A percentile compares a stretch with the other conserved stretches of the same genome.
Evolutionary conservation across 768 basidiomycete species (phyloP).

Genomic region (Agaricus subrufescens): DNA sequence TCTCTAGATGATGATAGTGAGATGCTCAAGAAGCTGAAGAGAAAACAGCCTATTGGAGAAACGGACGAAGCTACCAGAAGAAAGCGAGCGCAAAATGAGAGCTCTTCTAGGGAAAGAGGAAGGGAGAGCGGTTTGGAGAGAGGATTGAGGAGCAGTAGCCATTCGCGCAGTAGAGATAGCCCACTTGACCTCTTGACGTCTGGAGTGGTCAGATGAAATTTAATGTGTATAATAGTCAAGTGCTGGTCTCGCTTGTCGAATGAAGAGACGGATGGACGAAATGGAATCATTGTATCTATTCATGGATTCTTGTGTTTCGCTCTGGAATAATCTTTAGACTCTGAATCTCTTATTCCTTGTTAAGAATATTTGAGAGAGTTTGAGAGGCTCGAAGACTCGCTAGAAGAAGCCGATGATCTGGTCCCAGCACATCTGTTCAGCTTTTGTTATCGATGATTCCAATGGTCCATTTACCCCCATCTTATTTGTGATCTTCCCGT

Average conservation of each 20-base stretch:
- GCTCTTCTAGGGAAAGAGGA: conserved; percentile 5
- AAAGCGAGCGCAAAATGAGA: conserved; percentile 6
- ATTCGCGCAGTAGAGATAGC: neutral
- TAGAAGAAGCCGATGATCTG: too few species aligned
- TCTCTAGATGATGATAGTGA: conserved; percentile 41
- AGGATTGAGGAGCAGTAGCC: neutral
- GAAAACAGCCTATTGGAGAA: conserved; percentile 21
- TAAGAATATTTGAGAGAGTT: too few species aligned
- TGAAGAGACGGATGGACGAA: conserved; percentile 5
- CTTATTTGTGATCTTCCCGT: too few species aligned
- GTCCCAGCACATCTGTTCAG: too few species aligned
- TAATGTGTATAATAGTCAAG: neutral
- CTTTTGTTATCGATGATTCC: too few species aligned
- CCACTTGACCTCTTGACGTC: neutral
- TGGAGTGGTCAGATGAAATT: conserved; percentile 4
- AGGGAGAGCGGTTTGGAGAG: conserved; percentile 3
- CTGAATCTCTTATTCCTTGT: neutral
- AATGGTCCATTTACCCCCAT: too few species aligned
- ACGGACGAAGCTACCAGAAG: neutral
- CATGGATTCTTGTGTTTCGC: neutral
- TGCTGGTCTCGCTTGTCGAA: neutral
- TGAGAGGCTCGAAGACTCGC: too few species aligned
- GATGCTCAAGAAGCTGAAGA: conserved; percentile 64
- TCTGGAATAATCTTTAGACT: neutral
- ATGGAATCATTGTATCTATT: conserved; percentile 1